Evolutionary conservation across 208 protist species (phyloP), one percentile per base, ranked within the genome.

Genomic region (Strigomonas culicis): DNA sequence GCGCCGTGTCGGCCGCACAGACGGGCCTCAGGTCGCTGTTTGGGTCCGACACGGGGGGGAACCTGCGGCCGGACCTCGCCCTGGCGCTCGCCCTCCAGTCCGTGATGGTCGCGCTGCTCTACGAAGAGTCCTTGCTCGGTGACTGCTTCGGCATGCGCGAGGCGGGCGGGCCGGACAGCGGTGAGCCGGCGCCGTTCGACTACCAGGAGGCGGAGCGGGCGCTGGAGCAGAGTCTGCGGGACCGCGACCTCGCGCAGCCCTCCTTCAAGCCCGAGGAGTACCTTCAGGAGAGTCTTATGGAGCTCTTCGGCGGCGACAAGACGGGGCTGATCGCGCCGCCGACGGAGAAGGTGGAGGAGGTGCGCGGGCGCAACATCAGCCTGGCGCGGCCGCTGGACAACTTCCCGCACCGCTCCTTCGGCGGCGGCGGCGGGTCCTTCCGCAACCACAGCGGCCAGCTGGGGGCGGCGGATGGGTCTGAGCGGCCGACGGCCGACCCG

Each of bases 71-170:
- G 0, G 84, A 95, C 68, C 68, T 95, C 24, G 81, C 80, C 57
- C 81, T 93, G 47, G 86, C 86, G 21, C 83, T 95, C 25, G 83
- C 83, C 6, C 65, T 95, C 10, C 77, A 95, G 74, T 82, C 86
- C 1, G 63, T 63, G 21, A 67, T 92, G 60, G 59, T 73, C 34
- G 72, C 72, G 24, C 63, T 93, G 4, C 62, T 93, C 53, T 73
- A 86, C 41, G 86, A 95, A 70, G 84, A 95, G 68, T 65, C 63
- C 4, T 73, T 89, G 3, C 70, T 95, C 8, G 59, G 63, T 17
- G 70, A 49, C 17, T 92, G 83, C 74, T 95, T 95, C 62, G 84
- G 82, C 21, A 50, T 93, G 25, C 55, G 36, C 10, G 79, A 88
- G 52, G 52, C n/a, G 49, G 25, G 13, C 51, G 15, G 10, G 41